phyloP scores from a whole-genome alignment of 1,139 yeast genomes.

The Yamadazyma songkhlaensis region DNA sequence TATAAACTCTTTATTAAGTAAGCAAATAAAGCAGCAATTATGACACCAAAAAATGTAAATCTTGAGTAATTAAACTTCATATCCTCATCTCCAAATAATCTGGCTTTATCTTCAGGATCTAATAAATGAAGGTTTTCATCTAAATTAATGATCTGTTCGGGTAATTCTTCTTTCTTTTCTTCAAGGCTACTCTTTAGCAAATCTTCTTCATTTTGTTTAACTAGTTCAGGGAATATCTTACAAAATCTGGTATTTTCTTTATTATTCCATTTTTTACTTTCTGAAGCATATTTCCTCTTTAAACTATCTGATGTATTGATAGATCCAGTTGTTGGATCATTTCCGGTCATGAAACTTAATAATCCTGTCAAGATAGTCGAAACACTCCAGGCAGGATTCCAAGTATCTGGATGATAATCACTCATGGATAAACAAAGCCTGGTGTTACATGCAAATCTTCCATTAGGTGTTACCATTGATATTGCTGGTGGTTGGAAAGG shows the following conservation, averaged over 20 bases:
- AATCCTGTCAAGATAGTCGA: slow-evolving; percentile 81
- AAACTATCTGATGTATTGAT: slow-evolving; percentile 36
- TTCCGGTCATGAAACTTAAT: slow-evolving; percentile 81
- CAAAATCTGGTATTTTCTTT: slow-evolving; percentile 52
- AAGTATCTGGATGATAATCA: slow-evolving; percentile 88
- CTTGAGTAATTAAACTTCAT: slow-evolving; percentile 8
- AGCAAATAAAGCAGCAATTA: slow-evolving; percentile 29
- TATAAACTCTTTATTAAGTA: slow-evolving; percentile 17
- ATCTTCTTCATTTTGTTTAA: slow-evolving; percentile 41
- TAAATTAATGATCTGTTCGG: slow-evolving; percentile 18
- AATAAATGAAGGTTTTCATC: slow-evolving; percentile 25
- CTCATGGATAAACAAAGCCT: slow-evolving; percentile 85
- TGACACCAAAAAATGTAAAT: slow-evolving; percentile 26
- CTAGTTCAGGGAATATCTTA: slow-evolving; percentile 67
- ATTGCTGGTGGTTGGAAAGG: slow-evolving; percentile 94
- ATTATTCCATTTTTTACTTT: slow-evolving; percentile 66
- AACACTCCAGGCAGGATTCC: slow-evolving; percentile 97
- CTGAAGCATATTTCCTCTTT: slow-evolving; percentile 40
- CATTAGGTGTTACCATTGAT: slow-evolving; percentile 84
- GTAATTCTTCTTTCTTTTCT: slow-evolving; percentile 12
- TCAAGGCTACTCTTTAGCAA: slow-evolving; percentile 15
- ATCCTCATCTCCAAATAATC: slow-evolving; percentile 27
- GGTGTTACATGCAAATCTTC: slow-evolving; percentile 74
- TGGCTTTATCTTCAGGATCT: slow-evolving; percentile 47
- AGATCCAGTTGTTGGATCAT: slow-evolving; percentile 40